Evolutionary conservation across 1,139 yeast species (phyloP), one percentile per base, ranked within the genome.

Genomic region (Suhomyces wounanorum): DNA sequence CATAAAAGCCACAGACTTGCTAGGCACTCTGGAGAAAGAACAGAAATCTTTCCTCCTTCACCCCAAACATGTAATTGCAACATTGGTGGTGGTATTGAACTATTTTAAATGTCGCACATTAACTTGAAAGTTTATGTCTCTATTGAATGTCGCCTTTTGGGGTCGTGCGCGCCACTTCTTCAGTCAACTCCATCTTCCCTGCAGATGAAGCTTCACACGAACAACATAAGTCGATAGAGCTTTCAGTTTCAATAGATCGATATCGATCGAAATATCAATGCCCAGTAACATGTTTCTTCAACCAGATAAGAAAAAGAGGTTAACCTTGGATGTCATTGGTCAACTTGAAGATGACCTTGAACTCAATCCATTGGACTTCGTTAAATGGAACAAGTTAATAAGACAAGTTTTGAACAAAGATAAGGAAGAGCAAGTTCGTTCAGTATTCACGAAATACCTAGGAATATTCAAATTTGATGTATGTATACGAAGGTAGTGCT

Each of bases 371-470:
- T 70, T 79, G 30, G 83, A 88, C 63, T 77, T 84, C 50, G 60
- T 67, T 9, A 72, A 80, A 46, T 86, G 94, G 88, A 66, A 74
- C 47, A 77, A 76, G 56, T 73, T 86, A 51, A 78, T 88, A 47
- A 75, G 78, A 28, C 80, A 77, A 54, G 80, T 79, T 10, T 75
- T 82, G 44, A 67, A 73, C 25, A 82, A 83, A 57, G 91, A 87
- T 55, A 80, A 83, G 53, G 82, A 80, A 52, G 89, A 83, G 38
- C 84, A 84, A 52, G 83, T 85, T 11, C 70, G 89, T 43, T 69
- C 73, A 7, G 76, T 79, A 0, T 91, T 81, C 65, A 85, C 85
- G 50, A 72, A 79, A 38, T 85, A 87, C 61, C 76, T 92, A 49
- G 68, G 69, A 16, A 73, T 81, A 7, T 92, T 89, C 71, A 90